Evolutionary conservation across 2,329 filamentous ascomycete genomes (phyloP).

Genomic region (Xylaria sp.): DNA sequence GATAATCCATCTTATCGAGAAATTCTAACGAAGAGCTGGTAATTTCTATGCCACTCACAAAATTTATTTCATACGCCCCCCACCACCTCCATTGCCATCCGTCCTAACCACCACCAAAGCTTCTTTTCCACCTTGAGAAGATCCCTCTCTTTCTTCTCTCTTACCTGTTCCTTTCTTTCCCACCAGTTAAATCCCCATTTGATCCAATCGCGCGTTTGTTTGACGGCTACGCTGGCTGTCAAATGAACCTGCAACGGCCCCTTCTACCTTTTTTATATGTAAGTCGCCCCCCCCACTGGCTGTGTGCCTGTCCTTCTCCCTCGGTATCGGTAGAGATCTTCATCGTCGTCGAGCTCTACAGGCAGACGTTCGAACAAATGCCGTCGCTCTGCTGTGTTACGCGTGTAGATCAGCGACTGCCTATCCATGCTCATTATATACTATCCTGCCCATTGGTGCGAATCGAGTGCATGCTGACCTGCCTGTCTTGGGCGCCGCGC

Average conservation of each 20-base stretch:
- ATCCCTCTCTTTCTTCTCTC: slow-evolving; percentile 21
- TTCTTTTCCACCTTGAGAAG: slow-evolving; percentile 9
- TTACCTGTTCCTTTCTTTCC: slow-evolving; percentile 14
- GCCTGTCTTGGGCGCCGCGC: slow-evolving; percentile 30
- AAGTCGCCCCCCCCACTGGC: slow-evolving; percentile 47
- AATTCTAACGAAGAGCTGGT: neutral
- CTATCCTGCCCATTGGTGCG: neutral
- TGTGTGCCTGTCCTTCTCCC: neutral
- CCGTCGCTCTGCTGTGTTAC: neutral
- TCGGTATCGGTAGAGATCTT: neutral
- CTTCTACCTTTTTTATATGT: slow-evolving; percentile 65
- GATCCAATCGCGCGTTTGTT: slow-evolving; percentile 77
- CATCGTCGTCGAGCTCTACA: neutral
- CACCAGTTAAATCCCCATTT: slow-evolving; percentile 11
- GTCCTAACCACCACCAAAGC: neutral
- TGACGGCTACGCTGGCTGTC: slow-evolving; percentile 81
- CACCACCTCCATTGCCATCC: slow-evolving; percentile 18
- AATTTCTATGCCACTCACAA: neutral
- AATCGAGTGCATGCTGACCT: slow-evolving; percentile 24
- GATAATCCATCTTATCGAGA: neutral
- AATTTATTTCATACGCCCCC: neutral
- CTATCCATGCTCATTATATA: neutral
- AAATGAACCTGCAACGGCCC: slow-evolving; percentile 95
- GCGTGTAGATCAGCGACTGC: neutral
- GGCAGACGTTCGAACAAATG: neutral